phyloP scores from a whole-genome alignment of 768 basidiomycete species.

The Amanita rimosa region DNA sequence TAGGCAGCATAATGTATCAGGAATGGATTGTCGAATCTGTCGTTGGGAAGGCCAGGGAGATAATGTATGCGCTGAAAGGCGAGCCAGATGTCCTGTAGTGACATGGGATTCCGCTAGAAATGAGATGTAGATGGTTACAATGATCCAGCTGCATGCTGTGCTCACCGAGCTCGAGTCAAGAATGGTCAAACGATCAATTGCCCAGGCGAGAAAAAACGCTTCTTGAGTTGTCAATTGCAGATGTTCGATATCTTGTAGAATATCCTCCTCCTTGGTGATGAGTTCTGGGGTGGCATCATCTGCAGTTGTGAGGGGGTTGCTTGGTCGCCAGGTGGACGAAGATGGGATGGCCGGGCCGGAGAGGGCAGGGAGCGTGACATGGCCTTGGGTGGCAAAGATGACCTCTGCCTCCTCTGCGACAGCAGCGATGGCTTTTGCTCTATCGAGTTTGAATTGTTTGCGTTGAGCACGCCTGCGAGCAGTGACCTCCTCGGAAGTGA shows the following conservation, averaged over 20 bases:
- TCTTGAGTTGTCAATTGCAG: constrained; percentile 84
- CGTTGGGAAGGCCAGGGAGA: constrained; percentile 24
- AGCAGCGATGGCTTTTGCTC: constrained; percentile 78
- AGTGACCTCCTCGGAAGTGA: constrained; percentile 88
- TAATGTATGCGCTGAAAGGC: constrained; percentile 49
- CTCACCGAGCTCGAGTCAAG: constrained; percentile 55
- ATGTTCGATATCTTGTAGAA: constrained; percentile 72
- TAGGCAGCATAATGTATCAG: constrained; percentile 82
- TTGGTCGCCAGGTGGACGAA: constrained; percentile 70
- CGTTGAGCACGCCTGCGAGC: constrained; percentile 81
- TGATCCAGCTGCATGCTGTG: not conserved
- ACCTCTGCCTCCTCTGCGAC: constrained; percentile 73
- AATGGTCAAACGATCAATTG: constrained; percentile 70
- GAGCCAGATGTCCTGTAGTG: constrained; percentile 48
- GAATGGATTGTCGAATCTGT: constrained; percentile 82
- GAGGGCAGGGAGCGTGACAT: constrained; percentile 46
- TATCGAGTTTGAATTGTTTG: constrained; percentile 86
- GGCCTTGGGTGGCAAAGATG: constrained; percentile 61
- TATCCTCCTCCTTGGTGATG: constrained; percentile 34
- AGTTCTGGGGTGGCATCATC: constrained; percentile 8
- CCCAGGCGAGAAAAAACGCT: constrained; percentile 83
- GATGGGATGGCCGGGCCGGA: constrained; percentile 61
- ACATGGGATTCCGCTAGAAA: constrained; percentile 40
- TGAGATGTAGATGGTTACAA: no score
- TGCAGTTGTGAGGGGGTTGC: constrained; percentile 7